A percentile compares a stretch with the other conserved stretches of the same genome.
Conservation (phyloP, 2,329 filamentous ascomycete species). For the Leptosphaerulina australis region DNA sequence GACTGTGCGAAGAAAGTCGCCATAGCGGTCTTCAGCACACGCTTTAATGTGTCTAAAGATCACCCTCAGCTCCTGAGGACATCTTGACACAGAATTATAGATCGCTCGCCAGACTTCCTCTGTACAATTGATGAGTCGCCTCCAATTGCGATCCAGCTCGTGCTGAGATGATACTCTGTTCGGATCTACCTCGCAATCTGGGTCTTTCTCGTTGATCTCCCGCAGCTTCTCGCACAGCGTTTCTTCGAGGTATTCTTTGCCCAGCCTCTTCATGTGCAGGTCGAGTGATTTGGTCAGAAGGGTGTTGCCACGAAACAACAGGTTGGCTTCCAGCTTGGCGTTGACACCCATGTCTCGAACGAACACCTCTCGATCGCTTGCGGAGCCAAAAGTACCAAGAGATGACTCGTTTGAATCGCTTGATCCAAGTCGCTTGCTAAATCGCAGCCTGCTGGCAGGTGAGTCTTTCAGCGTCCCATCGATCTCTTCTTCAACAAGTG, state of each 20-base stretch:
- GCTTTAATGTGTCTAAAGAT: slow-evolving; percentile 91
- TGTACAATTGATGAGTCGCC: slow-evolving; percentile 74
- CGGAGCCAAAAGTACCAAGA: slow-evolving; percentile 45
- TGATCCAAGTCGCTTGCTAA: slow-evolving; percentile 72
- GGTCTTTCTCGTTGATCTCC: slow-evolving; percentile 89
- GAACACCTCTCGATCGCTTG: slow-evolving; percentile 70
- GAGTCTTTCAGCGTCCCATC: slow-evolving; percentile 87
- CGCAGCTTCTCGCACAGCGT: slow-evolving; percentile 82
- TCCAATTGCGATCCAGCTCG: slow-evolving; percentile 84
- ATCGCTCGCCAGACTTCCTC: slow-evolving; percentile 87
- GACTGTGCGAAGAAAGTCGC: slow-evolving; percentile 87
- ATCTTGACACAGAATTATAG: slow-evolving; percentile 71
- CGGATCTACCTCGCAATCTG: slow-evolving; percentile 94
- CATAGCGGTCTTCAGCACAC: slow-evolving; percentile 92
- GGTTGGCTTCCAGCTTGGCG: slow-evolving; percentile 84
- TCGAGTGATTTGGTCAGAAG: slow-evolving; percentile 91
- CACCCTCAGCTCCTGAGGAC: slow-evolving; percentile 80
- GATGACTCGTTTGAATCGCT: slow-evolving; percentile 67
- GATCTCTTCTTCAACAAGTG: slow-evolving; percentile 94
- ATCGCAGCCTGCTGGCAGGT: slow-evolving; percentile 69
- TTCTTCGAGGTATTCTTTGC: slow-evolving; percentile 90
- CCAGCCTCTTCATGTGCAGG: slow-evolving; percentile 91
- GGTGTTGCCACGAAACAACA: slow-evolving; percentile 94
- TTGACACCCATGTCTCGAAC: slow-evolving; percentile 80
- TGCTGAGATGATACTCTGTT: slow-evolving; percentile 71